Conservation (phyloP, 2,329 filamentous ascomycete genomes). For the Calonectria montana region DNA sequence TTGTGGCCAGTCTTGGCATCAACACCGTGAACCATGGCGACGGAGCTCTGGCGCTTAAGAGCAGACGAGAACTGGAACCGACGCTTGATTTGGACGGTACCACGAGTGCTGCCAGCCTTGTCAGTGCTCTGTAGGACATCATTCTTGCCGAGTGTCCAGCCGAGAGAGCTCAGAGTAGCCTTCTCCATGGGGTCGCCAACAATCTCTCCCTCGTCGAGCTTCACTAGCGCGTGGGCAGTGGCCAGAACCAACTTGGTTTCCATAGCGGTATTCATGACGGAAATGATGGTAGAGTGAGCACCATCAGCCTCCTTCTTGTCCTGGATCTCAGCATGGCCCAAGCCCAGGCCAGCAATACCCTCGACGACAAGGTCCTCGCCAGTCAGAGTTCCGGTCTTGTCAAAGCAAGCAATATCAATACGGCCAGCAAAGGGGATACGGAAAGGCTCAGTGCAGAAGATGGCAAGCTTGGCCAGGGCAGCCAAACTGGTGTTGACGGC, state of each 20-base stretch:
- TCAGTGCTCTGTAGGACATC: slow-evolving; percentile 78
- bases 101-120: slow-evolving; percentile 55
- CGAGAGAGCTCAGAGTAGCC: slow-evolving; percentile 87
- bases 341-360: slow-evolving; percentile 88
- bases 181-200: slow-evolving; percentile 99
- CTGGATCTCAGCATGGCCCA: slow-evolving; percentile 75
- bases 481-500: slow-evolving; percentile 98
- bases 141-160: slow-evolving; percentile 92
- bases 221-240: slow-evolving; percentile 94
- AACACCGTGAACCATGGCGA: slow-evolving; percentile 82
- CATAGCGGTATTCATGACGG: slow-evolving; percentile 76
- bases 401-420: slow-evolving; percentile 96
- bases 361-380: slow-evolving; percentile 97
- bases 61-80: slow-evolving; percentile 98
- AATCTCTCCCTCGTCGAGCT: slow-evolving; percentile 95
- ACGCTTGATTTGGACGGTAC: slow-evolving; percentile 92
- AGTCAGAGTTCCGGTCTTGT: slow-evolving; percentile 97
- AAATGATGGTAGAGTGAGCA: slow-evolving; percentile 82
- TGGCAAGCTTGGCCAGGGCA: slow-evolving; percentile 92
- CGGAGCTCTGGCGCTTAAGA: slow-evolving; percentile 94
- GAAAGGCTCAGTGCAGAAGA: slow-evolving; percentile 99
- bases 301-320: slow-evolving; percentile 79
- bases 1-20: slow-evolving; percentile 81
- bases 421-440: slow-evolving; percentile 96
- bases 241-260: slow-evolving; percentile 94